Evolutionary conservation across 116 monocot species (phyloP).

Genomic region (Cymodocea nodosa): DNA sequence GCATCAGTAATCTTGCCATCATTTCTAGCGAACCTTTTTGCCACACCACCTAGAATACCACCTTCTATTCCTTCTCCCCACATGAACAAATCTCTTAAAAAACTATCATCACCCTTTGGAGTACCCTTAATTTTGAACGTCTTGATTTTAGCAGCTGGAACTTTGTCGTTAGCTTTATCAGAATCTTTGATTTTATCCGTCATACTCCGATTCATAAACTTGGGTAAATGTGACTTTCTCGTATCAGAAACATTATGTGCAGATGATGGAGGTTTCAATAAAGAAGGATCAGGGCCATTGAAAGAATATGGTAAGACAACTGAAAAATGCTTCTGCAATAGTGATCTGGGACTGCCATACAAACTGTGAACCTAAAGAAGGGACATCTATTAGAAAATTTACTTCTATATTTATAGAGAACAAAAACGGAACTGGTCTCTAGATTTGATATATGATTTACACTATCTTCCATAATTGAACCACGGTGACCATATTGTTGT

Average conservation of each 20-base stretch:
- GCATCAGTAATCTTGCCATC: constrained; percentile 16
- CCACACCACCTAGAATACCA: constrained; percentile 1
- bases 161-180: constrained; percentile 5
- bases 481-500: neutral
- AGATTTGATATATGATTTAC: too few relatives aligned
- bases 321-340: neutral
- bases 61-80: constrained; percentile 10
- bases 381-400: neutral
- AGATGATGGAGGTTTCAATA: constrained; percentile 29
- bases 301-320: constrained; percentile 18
- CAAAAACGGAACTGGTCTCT: neutral
- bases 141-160: constrained; percentile 20
- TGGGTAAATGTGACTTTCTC: constrained; percentile 29
- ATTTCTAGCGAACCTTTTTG: neutral
- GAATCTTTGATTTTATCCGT: constrained; percentile 15
- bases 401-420: neutral
- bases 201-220: constrained; percentile 18
- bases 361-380: neutral
- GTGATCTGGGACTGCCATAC: neutral
- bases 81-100: constrained; percentile 3
- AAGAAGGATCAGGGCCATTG: constrained; percentile 11
- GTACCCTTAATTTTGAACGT: constrained; percentile 15
- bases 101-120: constrained; percentile 9
- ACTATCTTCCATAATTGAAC: too few relatives aligned
- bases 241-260: constrained; percentile 33